phyloP scores from a whole-genome alignment of 805 yeast species.

The Ogataea allantospora region DNA sequence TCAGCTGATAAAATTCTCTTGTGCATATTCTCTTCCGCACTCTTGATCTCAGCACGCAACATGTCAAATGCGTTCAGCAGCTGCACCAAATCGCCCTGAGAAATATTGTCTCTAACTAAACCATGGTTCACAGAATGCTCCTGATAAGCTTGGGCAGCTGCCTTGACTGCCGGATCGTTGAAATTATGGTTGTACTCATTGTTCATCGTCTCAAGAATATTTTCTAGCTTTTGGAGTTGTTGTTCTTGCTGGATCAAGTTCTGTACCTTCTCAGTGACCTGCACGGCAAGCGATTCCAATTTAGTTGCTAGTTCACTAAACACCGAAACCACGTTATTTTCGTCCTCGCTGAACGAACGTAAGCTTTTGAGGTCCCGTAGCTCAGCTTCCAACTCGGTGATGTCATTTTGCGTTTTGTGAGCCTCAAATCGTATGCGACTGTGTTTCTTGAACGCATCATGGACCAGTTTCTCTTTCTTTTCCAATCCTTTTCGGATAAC shows the following conservation, averaged over 20 bases:
- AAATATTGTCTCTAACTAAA: conserved; percentile 2
- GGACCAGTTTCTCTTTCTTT: conserved; percentile 33
- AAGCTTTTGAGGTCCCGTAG: conserved; percentile 15
- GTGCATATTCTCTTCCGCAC: conserved; percentile 4
- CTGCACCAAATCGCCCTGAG: conserved; percentile 1
- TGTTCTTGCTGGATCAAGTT: conserved; percentile 15
- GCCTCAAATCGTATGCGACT: conserved; percentile 20
- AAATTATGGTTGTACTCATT: conserved; percentile 75
- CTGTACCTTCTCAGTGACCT: conserved; percentile 11
- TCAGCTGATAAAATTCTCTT: conserved; percentile 1
- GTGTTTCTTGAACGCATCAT: conserved; percentile 27
- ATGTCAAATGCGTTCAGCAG: conserved; percentile 5
- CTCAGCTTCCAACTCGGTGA: conserved; percentile 30
- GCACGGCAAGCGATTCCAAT: conserved; percentile 6
- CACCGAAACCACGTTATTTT: conserved; percentile 3
- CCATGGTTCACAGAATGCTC: conserved; percentile 44
- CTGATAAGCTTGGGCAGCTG: conserved; percentile 56
- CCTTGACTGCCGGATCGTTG: conserved; percentile 84
- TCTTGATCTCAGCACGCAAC: conserved; percentile 9
- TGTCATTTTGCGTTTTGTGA: not conserved
- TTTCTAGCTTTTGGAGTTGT: conserved; percentile 38
- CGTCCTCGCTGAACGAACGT: conserved; percentile 2
- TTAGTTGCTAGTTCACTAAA: conserved; percentile 14
- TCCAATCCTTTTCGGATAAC: conserved; percentile 35
- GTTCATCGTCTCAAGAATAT: conserved; percentile 47